These are phyloP conservation scores for Arthromyces matolae DNA, from an alignment of 768 basidiomycete species.

Conservation along the genomic window DNA sequence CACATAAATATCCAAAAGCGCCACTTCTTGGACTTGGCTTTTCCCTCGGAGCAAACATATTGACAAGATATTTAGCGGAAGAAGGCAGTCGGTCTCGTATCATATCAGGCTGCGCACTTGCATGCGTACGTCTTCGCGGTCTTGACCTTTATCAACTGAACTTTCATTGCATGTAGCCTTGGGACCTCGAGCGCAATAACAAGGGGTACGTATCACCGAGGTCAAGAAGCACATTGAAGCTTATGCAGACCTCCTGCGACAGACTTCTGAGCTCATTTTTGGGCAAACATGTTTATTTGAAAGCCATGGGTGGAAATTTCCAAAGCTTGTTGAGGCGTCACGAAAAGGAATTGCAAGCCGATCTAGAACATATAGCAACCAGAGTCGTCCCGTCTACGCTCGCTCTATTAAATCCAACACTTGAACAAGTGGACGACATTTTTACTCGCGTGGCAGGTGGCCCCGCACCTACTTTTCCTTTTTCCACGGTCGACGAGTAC, in stretches of 20 bases:
- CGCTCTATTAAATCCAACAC: constrained; percentile 47
- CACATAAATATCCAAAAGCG: constrained; percentile 68
- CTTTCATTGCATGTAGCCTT: constrained; percentile 41
- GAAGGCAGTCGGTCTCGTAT: constrained; percentile 66
- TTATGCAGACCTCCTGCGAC: constrained; percentile 3
- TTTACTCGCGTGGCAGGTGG: constrained; percentile 71
- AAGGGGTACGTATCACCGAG: constrained; percentile 36
- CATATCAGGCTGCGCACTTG: constrained; percentile 63
- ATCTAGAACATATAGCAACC: constrained; percentile 49
- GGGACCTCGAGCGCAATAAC: constrained; percentile 51
- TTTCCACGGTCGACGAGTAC: constrained; percentile 42
- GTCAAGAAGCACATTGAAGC: constrained; percentile 9
- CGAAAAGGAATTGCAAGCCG: constrained; percentile 38
- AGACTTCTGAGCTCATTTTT: constrained; percentile 57
- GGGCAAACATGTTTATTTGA: constrained; percentile 66
- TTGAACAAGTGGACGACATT: constrained; percentile 56
- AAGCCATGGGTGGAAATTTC: constrained; percentile 76
- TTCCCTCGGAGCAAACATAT: constrained; percentile 89
- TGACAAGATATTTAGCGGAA: constrained; percentile 87
- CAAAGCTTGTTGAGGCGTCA: constrained; percentile 54
- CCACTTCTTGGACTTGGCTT: constrained; percentile 89
- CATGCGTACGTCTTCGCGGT: constrained; percentile 54
- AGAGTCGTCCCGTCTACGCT: constrained; percentile 44
- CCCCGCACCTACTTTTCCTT: constrained; percentile 50
- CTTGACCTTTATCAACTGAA: constrained; percentile 2